Evolutionary conservation across 306 rosid species (phyloP), one percentile per base, ranked within the genome.

Genomic region (Corylus avellana): DNA sequence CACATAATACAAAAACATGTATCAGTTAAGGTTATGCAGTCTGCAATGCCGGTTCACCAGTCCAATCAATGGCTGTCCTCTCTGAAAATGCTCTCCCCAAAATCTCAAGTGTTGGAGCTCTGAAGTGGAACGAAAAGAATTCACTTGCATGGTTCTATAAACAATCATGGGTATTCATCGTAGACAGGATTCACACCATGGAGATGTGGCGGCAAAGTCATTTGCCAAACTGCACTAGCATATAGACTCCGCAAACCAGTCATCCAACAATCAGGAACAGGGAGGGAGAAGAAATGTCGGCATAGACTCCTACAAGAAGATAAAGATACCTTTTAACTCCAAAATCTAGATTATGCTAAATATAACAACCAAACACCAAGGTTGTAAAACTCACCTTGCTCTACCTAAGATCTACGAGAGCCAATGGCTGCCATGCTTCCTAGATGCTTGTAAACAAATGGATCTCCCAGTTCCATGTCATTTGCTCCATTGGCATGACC

Each of bases 381-480:
- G 98, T 95, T 11, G 97, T 93, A 48, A 16, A 50, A 44, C 77
- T 85, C 82, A 93, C 98, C 92, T 95, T 95, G 89, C 87, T 85
- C 83, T 91, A 89, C 84, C 99, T 90, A 59, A 95, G 98, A 86
- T 93, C 94, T 47, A 93, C 94, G n/a, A 95, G 99, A 80, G 99
- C 99, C 98, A 72, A 95, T 59, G 69, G 89, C 88, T 51, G 99
- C 98, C 99, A 95, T 93, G 90, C 99, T 91, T 75, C 99, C 99
- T 10, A 95, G 86, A 78, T 93, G 98, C 91, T 70, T 90, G 92
- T 91, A 93, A 70, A 90, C 97, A 37, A 88, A 95, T 42, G 86
- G 97, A 4, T 84, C 83, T 57, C 92, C 97, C 5, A 85, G 81
- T 1, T 87, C 91, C 7, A 82, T 22, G 59, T 87, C 97, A 64